phyloP scores from a whole-genome alignment of 1,284 basidiomycete genomes.

The Rhodotorula sp. region DNA sequence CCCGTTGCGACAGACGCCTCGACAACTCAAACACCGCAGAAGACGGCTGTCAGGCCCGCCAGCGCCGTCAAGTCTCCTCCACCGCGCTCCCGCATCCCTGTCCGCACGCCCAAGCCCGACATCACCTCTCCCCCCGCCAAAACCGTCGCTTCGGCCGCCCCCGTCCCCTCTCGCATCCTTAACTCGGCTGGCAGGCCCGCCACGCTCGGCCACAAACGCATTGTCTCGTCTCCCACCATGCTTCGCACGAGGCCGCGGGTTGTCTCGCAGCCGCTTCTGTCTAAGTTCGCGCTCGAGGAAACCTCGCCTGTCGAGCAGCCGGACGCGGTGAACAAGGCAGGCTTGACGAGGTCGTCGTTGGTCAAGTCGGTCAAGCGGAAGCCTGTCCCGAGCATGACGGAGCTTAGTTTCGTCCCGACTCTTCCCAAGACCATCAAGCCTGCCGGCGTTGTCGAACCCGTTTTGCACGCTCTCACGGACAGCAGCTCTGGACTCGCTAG shows the following conservation, averaged over 20 bases:
- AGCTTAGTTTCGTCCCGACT: not conserved
- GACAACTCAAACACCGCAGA: not conserved
- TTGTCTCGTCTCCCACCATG: slow-evolving; percentile 13
- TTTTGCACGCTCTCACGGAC: too few species aligned
- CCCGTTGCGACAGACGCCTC: too few species aligned
- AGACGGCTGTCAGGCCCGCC: not conserved
- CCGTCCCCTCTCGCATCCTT: not conserved
- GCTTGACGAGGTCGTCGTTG: not conserved
- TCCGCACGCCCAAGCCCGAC: slow-evolving; percentile 13
- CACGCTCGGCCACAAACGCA: not conserved
- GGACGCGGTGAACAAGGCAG: too few species aligned
- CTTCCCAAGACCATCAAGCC: not conserved
- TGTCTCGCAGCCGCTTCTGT: not conserved
- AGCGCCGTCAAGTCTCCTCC: slow-evolving; percentile 6
- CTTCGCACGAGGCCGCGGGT: not conserved
- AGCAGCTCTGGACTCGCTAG: not conserved
- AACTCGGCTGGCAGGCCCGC: not conserved
- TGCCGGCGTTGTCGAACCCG: not conserved
- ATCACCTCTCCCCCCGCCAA: not conserved
- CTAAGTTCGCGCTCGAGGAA: too few species aligned
- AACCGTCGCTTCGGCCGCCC: not conserved
- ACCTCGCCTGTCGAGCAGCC: too few species aligned
- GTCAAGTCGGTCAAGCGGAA: slow-evolving; percentile 15
- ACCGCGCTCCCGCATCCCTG: slow-evolving; percentile 20
- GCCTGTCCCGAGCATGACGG: slow-evolving; percentile 1